These are phyloP conservation scores for Blastobotrys mokoenaii DNA, from an alignment of 805 yeast genomes.

Conservation along the genomic window DNA sequence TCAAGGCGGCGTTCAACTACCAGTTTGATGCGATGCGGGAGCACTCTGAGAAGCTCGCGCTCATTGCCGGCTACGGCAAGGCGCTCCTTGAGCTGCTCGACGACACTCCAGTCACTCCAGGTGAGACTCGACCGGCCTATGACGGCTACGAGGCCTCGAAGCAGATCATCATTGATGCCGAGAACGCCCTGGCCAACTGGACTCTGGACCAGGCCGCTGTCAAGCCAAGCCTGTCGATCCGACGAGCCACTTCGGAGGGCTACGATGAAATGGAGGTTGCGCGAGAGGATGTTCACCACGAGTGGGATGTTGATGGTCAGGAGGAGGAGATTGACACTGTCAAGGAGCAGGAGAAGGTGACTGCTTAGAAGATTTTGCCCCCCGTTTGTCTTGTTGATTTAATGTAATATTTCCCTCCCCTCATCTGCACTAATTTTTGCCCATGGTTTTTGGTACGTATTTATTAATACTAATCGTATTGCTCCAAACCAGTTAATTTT, in stretches of 20 bases:
- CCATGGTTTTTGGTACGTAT: too few relatives aligned
- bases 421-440: too few relatives aligned
- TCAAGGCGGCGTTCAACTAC: slow-evolving; percentile 94
- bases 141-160: slow-evolving; percentile 97
- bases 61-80: slow-evolving; percentile 98
- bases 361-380: too few relatives aligned
- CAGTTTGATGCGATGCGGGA: slow-evolving; percentile 95
- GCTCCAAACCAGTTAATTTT: too few relatives aligned
- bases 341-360: too few relatives aligned
- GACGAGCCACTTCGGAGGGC: slow-evolving; percentile 60
- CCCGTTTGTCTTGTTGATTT: too few relatives aligned
- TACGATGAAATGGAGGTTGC: slow-evolving; percentile 35
- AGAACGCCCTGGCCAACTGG: slow-evolving; percentile 92
- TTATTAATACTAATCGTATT: too few relatives aligned
- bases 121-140: slow-evolving; percentile 97
- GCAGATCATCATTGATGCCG: slow-evolving; percentile 96
- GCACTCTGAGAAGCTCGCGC: slow-evolving; percentile 89
- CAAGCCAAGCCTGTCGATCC: slow-evolving; percentile 85
- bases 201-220: slow-evolving; percentile 92
- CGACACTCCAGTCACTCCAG: slow-evolving; percentile 96
- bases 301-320: slow-evolving; percentile 21
- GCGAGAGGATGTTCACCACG: slow-evolving; percentile 31
- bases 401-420: too few relatives aligned
- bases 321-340: neutral
- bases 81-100: slow-evolving; percentile 91